These are phyloP conservation scores for Daldinia sp. DNA, from an alignment of 2,329 filamentous ascomycete species.

Conservation along the genomic window DNA sequence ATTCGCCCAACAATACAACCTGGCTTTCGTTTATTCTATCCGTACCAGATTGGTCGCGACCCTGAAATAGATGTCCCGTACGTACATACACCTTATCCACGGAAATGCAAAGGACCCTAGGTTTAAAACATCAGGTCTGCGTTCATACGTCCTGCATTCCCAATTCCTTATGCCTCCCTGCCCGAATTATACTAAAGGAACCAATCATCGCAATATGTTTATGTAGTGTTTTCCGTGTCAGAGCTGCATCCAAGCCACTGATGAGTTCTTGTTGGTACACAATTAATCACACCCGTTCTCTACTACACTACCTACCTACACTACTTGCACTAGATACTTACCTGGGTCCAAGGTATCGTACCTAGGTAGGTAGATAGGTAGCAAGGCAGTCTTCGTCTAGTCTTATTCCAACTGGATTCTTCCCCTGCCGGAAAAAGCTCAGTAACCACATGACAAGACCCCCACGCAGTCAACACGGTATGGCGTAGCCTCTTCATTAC, in stretches of 20 bases:
- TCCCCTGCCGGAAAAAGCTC: slow-evolving; percentile 22
- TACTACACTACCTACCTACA: not conserved
- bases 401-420: slow-evolving; percentile 6
- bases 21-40: slow-evolving; percentile 3
- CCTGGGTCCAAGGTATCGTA: no score
- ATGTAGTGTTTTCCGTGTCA: slow-evolving; percentile 24
- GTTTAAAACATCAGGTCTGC: slow-evolving; percentile 6
- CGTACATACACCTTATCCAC: slow-evolving; percentile 2
- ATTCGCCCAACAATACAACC: slow-evolving; percentile 21
- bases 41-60: slow-evolving; percentile 15
- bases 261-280: slow-evolving; percentile 24
- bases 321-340: no score
- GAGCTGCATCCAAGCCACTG: slow-evolving; percentile 30
- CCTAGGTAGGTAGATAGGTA: no score
- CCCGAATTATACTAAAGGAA: slow-evolving; percentile 13
- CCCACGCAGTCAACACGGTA: slow-evolving; percentile 22
- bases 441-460: slow-evolving; percentile 26
- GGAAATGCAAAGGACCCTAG: not conserved
- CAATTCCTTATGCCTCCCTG: slow-evolving; percentile 26
- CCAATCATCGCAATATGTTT: slow-evolving; percentile 19
- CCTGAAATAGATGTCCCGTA: slow-evolving; percentile 9
- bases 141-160: slow-evolving; percentile 18
- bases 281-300: slow-evolving; percentile 18
- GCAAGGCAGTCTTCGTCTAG: no score
- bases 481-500: slow-evolving; percentile 24